phyloP scores from a whole-genome alignment of 306 rosid species.

The Quercus robur region DNA sequence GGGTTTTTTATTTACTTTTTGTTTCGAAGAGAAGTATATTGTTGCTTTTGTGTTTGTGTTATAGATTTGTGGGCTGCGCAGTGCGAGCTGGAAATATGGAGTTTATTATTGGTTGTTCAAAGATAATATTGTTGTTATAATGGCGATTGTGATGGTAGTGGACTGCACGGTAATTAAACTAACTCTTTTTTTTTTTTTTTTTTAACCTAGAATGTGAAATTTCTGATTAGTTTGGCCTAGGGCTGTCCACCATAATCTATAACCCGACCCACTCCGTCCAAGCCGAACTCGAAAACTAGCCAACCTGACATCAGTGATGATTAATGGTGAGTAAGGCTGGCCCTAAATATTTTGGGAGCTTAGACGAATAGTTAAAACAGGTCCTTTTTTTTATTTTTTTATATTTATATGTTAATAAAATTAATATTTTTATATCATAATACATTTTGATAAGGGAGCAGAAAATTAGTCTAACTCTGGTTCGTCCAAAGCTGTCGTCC shows the following conservation, averaged over 20 bases:
- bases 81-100: constrained; percentile 28
- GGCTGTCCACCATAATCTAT: too few species aligned
- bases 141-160: background rate
- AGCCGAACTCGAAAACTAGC: too few species aligned
- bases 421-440: too few species aligned
- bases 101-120: background rate
- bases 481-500: too few species aligned
- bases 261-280: too few species aligned
- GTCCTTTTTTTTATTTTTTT: too few species aligned
- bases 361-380: fast-evolving
- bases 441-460: too few species aligned
- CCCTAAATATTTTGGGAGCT: fast-evolving
- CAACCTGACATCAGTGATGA: too few species aligned
- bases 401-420: too few species aligned
- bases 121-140: background rate
- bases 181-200: background rate
- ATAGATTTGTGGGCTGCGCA: constrained; percentile 9
- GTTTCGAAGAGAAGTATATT: background rate
- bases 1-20: constrained; percentile 13
- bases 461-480: too few species aligned
- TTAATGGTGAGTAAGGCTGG: fast-evolving
- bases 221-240: background rate
- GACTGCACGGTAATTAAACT: background rate
- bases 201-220: background rate
- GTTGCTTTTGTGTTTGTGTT: constrained; percentile 6